Conservation (phyloP, 2,329 filamentous ascomycete species). For the Stenocarpella maydis region DNA sequence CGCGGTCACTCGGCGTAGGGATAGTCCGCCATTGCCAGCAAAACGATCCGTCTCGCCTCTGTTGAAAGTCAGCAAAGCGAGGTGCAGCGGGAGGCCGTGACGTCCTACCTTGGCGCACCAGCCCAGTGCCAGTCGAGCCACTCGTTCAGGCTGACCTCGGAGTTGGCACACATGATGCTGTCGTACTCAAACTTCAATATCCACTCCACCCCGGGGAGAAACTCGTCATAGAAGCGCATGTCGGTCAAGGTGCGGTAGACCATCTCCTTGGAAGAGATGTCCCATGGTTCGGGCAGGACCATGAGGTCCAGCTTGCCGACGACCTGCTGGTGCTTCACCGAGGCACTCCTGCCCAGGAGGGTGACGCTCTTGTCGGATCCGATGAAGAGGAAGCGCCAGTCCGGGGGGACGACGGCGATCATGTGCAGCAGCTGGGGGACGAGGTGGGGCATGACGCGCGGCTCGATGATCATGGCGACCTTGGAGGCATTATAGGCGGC, state of each 20-base stretch:
- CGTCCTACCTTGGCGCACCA: conserved; percentile 56
- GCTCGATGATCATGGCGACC: conserved; percentile 64
- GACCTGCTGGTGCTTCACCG: conserved; percentile 52
- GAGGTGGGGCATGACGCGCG: conserved; percentile 57
- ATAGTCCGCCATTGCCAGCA: conserved; percentile 62
- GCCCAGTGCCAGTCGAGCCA: conserved; percentile 63
- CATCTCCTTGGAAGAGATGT: conserved; percentile 58
- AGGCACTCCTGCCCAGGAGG: conserved; percentile 50
- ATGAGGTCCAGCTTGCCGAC: conserved; percentile 59
- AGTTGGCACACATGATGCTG: conserved; percentile 64
- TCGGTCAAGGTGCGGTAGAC: conserved; percentile 62
- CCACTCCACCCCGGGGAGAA: conserved; percentile 60
- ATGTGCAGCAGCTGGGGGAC: conserved; percentile 64
- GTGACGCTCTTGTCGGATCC: conserved; percentile 57
- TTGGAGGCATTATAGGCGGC: conserved; percentile 57
- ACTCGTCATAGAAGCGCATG: conserved; percentile 59
- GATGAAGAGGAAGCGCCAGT: conserved; percentile 67
- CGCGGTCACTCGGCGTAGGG: conserved; percentile 59
- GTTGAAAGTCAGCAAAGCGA: neutral
- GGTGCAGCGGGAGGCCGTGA: conserved; percentile 37
- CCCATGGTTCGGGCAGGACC: conserved; percentile 61
- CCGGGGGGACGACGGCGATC: conserved; percentile 62
- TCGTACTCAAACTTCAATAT: conserved; percentile 64
- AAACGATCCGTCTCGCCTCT: conserved; percentile 44
- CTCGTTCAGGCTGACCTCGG: conserved; percentile 54